Evolutionary conservation across 2,329 filamentous ascomycete species (phyloP).

Genomic region (Fusarium nygamai): DNA sequence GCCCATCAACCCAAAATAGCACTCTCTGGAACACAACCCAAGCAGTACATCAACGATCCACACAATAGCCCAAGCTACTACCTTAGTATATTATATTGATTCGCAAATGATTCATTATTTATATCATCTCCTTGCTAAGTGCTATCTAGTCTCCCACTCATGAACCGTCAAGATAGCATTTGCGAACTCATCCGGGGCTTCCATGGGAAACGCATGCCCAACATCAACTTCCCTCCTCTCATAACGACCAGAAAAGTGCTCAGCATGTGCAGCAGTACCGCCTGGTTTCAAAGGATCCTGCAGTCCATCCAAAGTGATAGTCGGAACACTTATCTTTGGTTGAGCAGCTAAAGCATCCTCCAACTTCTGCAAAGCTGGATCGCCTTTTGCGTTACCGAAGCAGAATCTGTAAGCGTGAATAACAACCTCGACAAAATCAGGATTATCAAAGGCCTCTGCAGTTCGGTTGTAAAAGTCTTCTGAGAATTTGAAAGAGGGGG

Average conservation of each 20-base stretch:
- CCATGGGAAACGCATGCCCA: slow-evolving; percentile 12
- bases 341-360: not conserved
- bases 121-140: not conserved
- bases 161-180: not conserved
- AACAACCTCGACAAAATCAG: slow-evolving; percentile 9
- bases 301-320: not conserved
- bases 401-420: slow-evolving; percentile 19
- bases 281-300: slow-evolving; percentile 3
- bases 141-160: not conserved
- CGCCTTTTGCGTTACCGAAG: not conserved
- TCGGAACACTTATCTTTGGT: not conserved
- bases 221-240: slow-evolving; percentile 4
- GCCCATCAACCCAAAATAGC: not conserved
- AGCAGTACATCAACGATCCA: not conserved
- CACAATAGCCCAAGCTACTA: not conserved
- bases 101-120: not conserved
- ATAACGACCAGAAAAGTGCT: not conserved
- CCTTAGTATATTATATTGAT: not conserved
- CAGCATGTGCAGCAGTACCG: not conserved
- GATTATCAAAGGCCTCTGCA: slow-evolving; percentile 1
- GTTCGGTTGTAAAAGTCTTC: not conserved
- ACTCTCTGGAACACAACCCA: not conserved
- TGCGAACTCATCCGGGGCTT: not conserved
- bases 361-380: not conserved
- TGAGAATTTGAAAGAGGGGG: not conserved